Percentiles rank a stretch among this genome's conserved stretches.
Evolutionary conservation across 129 eudicot species (phyloP).

Genomic region (Pseudognaphalium luteoalbum): DNA sequence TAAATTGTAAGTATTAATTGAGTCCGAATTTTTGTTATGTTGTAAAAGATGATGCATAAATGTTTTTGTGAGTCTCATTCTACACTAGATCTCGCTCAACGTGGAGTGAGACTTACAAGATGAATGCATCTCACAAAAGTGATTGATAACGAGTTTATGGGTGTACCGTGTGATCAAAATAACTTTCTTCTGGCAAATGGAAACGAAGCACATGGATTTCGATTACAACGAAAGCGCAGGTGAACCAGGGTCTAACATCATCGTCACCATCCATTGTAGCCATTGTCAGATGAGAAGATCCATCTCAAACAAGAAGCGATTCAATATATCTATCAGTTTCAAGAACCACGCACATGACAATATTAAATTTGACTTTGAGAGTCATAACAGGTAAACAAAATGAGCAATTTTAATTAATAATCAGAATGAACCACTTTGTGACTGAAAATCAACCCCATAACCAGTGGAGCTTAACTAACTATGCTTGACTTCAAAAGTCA

Average conservation of each 20-base stretch:
- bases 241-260: constrained; percentile 77
- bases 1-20: too few species aligned
- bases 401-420: too few species aligned
- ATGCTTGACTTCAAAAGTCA: not conserved
- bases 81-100: too few species aligned
- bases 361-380: constrained; percentile 5
- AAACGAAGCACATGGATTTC: constrained; percentile 59
- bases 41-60: not conserved
- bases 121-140: not conserved
- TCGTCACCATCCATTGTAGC: constrained; percentile 54
- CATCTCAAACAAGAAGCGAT: constrained; percentile 35
- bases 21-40: too few species aligned
- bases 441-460: constrained; percentile 7
- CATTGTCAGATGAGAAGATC: too few species aligned
- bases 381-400: too few species aligned
- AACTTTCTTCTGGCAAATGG: constrained; percentile 81
- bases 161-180: constrained; percentile 79
- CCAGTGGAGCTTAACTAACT: constrained; percentile 11
- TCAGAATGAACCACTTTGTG: constrained; percentile 9
- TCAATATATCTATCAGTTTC: not conserved
- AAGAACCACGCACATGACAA: constrained; percentile 5
- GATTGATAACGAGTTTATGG: not conserved
- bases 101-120: not conserved
- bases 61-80: not conserved
- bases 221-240: constrained; percentile 83